Conservation (phyloP, 192 early-diverging fungal species). For the Piromyces finnis region DNA sequence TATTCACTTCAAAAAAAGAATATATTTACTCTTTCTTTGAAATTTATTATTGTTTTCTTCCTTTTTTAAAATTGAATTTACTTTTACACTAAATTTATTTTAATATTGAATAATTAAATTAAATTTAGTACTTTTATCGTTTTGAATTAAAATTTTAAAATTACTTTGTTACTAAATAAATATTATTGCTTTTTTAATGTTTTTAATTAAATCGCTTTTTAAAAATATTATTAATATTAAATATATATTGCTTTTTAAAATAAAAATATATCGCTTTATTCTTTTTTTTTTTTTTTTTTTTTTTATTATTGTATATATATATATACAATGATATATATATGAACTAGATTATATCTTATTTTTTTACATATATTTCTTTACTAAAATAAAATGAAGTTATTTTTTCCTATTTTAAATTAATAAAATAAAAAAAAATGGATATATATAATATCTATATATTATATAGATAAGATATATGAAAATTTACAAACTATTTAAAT, state of each 20-base stretch:
- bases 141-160: too few species aligned
- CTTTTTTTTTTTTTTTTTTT: background rate
- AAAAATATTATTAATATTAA: too few species aligned
- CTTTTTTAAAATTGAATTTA: background rate
- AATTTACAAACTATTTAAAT: too few species aligned
- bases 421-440: background rate
- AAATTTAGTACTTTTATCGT: background rate
- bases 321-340: background rate
- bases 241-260: too few species aligned
- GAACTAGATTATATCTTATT: background rate
- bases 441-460: background rate
- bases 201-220: too few species aligned
- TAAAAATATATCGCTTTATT: background rate
- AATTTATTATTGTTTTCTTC: background rate
- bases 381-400: background rate
- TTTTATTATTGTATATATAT: background rate
- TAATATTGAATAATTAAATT: background rate
- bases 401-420: background rate
- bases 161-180: too few species aligned
- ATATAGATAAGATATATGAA: background rate
- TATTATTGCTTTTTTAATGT: too few species aligned
- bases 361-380: background rate
- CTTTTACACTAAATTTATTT: background rate
- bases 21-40: background rate
- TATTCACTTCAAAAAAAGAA: background rate